Conservation (phyloP, 306 rosid genomes). For the Myrica gale region DNA sequence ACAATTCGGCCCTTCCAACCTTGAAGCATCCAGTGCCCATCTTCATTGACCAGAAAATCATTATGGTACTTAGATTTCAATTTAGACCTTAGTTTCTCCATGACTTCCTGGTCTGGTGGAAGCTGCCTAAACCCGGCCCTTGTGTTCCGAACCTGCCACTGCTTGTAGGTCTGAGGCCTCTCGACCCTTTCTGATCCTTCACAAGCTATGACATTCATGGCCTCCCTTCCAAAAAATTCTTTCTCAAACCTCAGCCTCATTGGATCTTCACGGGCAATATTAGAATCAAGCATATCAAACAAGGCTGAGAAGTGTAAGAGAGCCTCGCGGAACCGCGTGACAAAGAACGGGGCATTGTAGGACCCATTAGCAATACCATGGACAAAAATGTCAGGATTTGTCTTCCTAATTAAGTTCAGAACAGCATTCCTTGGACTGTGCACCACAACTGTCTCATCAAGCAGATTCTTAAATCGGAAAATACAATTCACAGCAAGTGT, state of each 20-base stretch:
- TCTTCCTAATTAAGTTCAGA: slow-evolving; percentile 45
- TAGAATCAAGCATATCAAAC: slow-evolving; percentile 59
- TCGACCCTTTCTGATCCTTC: slow-evolving; percentile 63
- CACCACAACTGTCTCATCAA: slow-evolving; percentile 54
- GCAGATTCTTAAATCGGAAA: slow-evolving; percentile 46
- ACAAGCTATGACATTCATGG: slow-evolving; percentile 55
- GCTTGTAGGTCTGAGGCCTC: slow-evolving; percentile 69
- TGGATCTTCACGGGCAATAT: slow-evolving; percentile 35
- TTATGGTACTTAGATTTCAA: slow-evolving; percentile 37
- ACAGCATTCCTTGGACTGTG: slow-evolving; percentile 61
- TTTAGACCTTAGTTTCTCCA: slow-evolving; percentile 40
- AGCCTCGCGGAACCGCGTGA: slow-evolving; percentile 66
- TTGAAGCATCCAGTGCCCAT: slow-evolving; percentile 65
- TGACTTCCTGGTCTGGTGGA: slow-evolving; percentile 41
- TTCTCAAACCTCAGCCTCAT: slow-evolving; percentile 55
- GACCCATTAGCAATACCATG: slow-evolving; percentile 44
- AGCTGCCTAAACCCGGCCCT: slow-evolving; percentile 59
- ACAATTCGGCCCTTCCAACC: slow-evolving; percentile 72
- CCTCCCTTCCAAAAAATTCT: slow-evolving; percentile 53
- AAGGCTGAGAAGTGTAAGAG: slow-evolving; percentile 55
- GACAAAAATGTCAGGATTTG: slow-evolving; percentile 47
- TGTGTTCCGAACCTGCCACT: slow-evolving; percentile 52
- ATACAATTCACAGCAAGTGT: slow-evolving; percentile 49
- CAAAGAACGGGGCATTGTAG: slow-evolving; percentile 63
- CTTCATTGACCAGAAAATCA: slow-evolving; percentile 57